Percentiles rank a stretch among this genome's conserved stretches.
These are phyloP conservation scores for Tricharina praecox DNA, from an alignment of 495 filamentous ascomycete species.

Conservation along the genomic window DNA sequence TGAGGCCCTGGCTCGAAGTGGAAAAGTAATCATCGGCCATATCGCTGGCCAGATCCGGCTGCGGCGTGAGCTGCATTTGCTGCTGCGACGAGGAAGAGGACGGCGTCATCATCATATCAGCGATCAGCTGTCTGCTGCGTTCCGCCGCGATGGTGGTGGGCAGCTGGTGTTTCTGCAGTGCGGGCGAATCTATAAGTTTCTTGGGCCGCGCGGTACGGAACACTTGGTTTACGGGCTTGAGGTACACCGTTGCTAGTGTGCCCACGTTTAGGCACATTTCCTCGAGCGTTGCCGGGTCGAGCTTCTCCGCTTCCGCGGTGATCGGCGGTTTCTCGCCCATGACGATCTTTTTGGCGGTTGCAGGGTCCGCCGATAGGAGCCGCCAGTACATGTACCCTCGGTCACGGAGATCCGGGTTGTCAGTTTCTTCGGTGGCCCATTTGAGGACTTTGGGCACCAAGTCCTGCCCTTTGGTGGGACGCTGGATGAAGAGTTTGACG, in stretches of 20 bases:
- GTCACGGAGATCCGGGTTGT: slow-evolving; percentile 91
- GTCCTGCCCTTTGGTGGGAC: slow-evolving; percentile 84
- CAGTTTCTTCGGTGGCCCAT: slow-evolving; percentile 97
- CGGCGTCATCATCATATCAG: slow-evolving; percentile 30
- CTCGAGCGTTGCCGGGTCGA: slow-evolving; percentile 80
- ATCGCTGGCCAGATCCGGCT: slow-evolving; percentile 45
- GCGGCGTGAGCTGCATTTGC: slow-evolving; percentile 21
- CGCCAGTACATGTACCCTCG: slow-evolving; percentile 99
- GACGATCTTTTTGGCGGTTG: slow-evolving; percentile 68
- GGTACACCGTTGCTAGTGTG: slow-evolving; percentile 89
- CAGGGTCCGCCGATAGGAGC: slow-evolving; percentile 82
- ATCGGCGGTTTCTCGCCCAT: slow-evolving; percentile 97
- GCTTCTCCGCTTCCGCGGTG: slow-evolving; percentile 86
- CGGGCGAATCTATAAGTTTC: slow-evolving; percentile 60
- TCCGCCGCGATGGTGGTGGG: slow-evolving; percentile 36
- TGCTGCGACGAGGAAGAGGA: slow-evolving; percentile 19
- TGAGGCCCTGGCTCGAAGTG: slow-evolving; percentile 34
- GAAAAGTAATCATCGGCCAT: slow-evolving; percentile 80
- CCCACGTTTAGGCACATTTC: slow-evolving; percentile 96
- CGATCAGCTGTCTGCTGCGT: slow-evolving; percentile 37
- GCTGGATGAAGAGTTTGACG: slow-evolving; percentile 95
- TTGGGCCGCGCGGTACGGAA: slow-evolving; percentile 77
- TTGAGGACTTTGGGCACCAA: slow-evolving; percentile 92
- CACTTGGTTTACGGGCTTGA: slow-evolving; percentile 95
- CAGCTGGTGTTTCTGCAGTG: slow-evolving; percentile 52